These are phyloP conservation scores for Aspergillus fructus DNA, from an alignment of 2,329 filamentous ascomycete genomes.

Conservation along the genomic window DNA sequence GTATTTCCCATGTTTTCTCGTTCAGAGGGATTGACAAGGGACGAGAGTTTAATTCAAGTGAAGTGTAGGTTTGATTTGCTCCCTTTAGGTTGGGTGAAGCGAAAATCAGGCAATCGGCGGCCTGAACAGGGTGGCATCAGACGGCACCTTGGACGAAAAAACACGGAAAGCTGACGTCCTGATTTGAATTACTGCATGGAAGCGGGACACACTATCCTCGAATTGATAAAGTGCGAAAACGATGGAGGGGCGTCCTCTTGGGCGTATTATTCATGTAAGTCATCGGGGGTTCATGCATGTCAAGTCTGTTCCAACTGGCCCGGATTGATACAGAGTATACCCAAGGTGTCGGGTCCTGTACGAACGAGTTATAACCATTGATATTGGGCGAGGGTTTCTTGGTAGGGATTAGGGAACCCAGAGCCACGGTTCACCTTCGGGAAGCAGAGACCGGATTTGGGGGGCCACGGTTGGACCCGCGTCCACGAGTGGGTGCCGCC, in stretches of 20 bases:
- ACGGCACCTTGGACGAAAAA: neutral
- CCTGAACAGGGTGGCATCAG: neutral
- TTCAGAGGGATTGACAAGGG: neutral
- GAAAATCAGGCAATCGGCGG: neutral
- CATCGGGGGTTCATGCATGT: slow-evolving; percentile 24
- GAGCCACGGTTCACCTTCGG: slow-evolving; percentile 36
- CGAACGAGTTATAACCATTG: slow-evolving; percentile 4
- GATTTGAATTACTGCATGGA: slow-evolving; percentile 6
- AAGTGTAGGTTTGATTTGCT: slow-evolving; percentile 1
- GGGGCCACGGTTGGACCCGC: slow-evolving; percentile 23
- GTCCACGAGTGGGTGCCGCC: neutral
- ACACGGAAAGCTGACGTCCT: neutral
- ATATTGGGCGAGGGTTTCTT: slow-evolving; percentile 7
- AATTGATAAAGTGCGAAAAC: slow-evolving; percentile 2
- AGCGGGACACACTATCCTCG: slow-evolving; percentile 8
- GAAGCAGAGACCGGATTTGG: slow-evolving; percentile 20
- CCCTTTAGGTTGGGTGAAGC: neutral
- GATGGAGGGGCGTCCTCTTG: neutral
- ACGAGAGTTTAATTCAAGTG: neutral
- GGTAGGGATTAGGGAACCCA: slow-evolving; percentile 28
- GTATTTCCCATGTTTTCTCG: neutral
- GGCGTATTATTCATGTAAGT: slow-evolving; percentile 9
- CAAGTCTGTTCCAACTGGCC: slow-evolving; percentile 13
- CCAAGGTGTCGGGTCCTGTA: slow-evolving; percentile 29
- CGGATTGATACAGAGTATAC: slow-evolving; percentile 14